Conservation (phyloP, 768 basidiomycete species). For the Sistotremastrum niveocremeum region DNA sequence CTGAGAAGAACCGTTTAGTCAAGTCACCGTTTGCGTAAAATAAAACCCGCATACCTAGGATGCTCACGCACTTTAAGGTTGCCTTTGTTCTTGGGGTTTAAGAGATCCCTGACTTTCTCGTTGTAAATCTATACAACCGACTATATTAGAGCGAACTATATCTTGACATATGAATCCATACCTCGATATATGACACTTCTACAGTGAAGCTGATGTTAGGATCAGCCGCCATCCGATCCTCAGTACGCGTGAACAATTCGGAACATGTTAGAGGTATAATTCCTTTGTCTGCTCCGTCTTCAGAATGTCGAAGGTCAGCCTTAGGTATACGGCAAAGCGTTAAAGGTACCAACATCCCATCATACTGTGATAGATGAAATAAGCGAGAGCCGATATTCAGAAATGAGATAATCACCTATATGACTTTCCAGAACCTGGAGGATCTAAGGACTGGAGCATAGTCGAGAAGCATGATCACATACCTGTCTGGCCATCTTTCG, state of each 20-base stretch:
- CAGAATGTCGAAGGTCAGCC: background rate
- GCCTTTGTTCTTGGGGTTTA: constrained; percentile 95
- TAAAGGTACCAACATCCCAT: constrained; percentile 68
- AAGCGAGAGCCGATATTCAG: background rate
- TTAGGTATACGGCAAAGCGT: constrained; percentile 2
- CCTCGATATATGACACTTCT: constrained; percentile 98
- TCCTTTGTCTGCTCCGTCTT: constrained; percentile 91
- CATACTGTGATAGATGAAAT: constrained; percentile 43
- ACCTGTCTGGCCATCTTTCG: constrained; percentile 75
- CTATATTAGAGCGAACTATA: background rate
- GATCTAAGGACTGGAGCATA: constrained; percentile 1
- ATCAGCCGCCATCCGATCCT: constrained; percentile 45
- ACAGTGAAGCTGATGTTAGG: constrained; percentile 72
- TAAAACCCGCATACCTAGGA: constrained; percentile 36
- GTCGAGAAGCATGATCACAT: constrained; percentile 15
- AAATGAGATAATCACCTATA: constrained; percentile 50
- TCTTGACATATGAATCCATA: constrained; percentile 16
- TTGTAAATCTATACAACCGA: constrained; percentile 63
- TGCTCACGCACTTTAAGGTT: constrained; percentile 96
- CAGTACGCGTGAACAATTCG: constrained; percentile 81
- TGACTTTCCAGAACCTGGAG: constrained; percentile 76
- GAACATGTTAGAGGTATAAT: constrained; percentile 94
- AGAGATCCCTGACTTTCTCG: constrained; percentile 92
- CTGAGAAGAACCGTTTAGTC: constrained; percentile 3
- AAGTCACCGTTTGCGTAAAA: background rate